Conservation (phyloP, 1,139 yeast genomes). For the Blastobotrys malaysiensis region DNA sequence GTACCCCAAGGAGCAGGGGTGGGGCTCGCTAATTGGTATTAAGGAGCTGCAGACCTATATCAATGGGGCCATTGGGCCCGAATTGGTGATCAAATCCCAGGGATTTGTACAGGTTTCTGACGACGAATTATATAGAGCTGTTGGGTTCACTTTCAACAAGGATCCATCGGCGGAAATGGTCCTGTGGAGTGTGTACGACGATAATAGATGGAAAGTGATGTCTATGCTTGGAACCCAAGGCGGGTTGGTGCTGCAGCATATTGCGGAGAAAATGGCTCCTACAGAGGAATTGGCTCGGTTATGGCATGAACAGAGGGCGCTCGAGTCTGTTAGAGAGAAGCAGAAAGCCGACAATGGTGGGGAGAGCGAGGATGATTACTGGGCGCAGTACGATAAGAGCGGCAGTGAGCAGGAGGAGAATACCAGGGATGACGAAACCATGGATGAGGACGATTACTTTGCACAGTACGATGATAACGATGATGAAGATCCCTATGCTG, state of each 20-base stretch:
- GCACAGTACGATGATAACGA: slow-evolving; percentile 4
- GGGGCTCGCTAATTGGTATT: not conserved
- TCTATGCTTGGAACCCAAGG: slow-evolving; percentile 5
- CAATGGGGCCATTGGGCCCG: not conserved
- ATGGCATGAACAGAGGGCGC: not conserved
- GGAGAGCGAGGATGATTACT: slow-evolving; percentile 11
- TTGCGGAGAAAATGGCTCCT: not conserved
- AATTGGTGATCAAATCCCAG: not conserved
- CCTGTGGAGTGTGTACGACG: not conserved
- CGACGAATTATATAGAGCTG: not conserved
- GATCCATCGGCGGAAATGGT: not conserved
- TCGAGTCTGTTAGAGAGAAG: not conserved
- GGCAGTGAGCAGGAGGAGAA: not conserved
- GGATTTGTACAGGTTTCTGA: not conserved
- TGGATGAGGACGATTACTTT: slow-evolving; percentile 9
- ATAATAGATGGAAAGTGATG: slow-evolving; percentile 10
- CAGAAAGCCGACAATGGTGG: not conserved
- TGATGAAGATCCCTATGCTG: not conserved
- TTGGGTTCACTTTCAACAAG: not conserved
- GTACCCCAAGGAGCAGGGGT: not conserved
- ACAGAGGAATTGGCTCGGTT: slow-evolving; percentile 2
- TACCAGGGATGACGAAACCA: not conserved
- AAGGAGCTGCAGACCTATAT: not conserved
- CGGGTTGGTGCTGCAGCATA: not conserved
- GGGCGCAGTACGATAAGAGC: slow-evolving; percentile 10